Evolutionary conservation across 805 yeast genomes (phyloP), one percentile per base, ranked within the genome.

Genomic region (Wickerhamomyces bisporus): DNA sequence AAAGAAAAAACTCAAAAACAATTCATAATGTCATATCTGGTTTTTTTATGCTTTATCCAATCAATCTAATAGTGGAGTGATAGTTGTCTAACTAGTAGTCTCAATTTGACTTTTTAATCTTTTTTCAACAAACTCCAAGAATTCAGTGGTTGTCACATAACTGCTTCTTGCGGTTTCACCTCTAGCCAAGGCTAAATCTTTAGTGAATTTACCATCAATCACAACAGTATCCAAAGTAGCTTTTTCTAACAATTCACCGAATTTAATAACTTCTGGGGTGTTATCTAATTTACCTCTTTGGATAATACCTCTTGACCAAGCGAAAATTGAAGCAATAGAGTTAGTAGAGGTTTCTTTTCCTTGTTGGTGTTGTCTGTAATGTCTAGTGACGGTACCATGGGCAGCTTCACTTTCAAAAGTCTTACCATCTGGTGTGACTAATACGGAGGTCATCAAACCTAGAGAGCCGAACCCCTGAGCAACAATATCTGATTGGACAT

Each of bases 381-480:
- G 93, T 74, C 93, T 79, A 24, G 93, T 84, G 45, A 84, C 93
- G 14, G 93, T 84, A 52, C 93, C 93, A 55, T 84, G 93, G 25
- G 93, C 93, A 42, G 91, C 91, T 61, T 84, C 93, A 43, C 84
- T 71, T 66, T 84, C 93, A 51, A 80, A 84, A n/a, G 88, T 77
- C 59, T 81, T 81, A 30, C 93, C 93, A 63, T 84, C 91, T 36
- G 91, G 89, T 14, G 91, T 80, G 67, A 83, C 79, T 47, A 84
- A 71, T 29, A 79, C 86, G 10, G 93, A 84, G 9, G 93, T 83
- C 93, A 84, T 84, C 47, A 84, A 70, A 38, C 93, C 93, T 47
- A 84, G 67, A 3, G 91, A 83, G 18, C 93, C 93, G 48, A 84
- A 84, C 32, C 93, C 93, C 64, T 84, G 93, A 4, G 93, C 93